These are phyloP conservation scores for Penicillium goetzii DNA, from an alignment of 495 filamentous ascomycete genomes.

Conservation along the genomic window DNA sequence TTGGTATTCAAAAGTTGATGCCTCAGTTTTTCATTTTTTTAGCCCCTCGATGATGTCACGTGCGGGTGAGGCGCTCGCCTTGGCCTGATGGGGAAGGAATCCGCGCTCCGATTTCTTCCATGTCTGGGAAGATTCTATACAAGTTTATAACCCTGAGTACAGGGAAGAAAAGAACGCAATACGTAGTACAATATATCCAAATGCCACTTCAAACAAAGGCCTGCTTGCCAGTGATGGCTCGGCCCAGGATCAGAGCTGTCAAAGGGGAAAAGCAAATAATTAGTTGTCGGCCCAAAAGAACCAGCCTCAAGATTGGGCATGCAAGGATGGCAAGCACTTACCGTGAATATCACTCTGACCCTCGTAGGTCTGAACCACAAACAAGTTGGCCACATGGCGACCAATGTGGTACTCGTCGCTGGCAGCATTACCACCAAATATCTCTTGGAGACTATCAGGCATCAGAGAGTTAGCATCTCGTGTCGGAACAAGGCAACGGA, in stretches of 20 bases:
- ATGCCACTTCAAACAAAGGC: constrained; percentile 60
- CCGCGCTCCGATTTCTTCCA: constrained; percentile 15
- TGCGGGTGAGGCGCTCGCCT: constrained; percentile 31
- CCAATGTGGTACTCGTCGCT: constrained; percentile 96
- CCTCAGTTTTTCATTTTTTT: constrained; percentile 4
- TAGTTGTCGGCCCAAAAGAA: constrained; percentile 11
- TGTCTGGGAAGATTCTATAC: constrained; percentile 11
- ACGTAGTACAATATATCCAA: constrained; percentile 8
- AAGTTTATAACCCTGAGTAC: constrained; percentile 10
- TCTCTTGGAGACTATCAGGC: constrained; percentile 73
- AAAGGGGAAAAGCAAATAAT: constrained; percentile 19
- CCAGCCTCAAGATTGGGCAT: constrained; percentile 8
- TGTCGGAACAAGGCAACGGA: constrained; percentile 1
- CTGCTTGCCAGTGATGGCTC: constrained; percentile 72
- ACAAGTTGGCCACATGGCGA: constrained; percentile 93
- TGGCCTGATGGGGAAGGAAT: constrained; percentile 25
- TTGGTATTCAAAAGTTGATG: constrained; percentile 1
- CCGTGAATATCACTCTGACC: constrained; percentile 96
- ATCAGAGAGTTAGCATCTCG: constrained; percentile 14
- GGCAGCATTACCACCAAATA: constrained; percentile 96
- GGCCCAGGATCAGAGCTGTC: constrained; percentile 66
- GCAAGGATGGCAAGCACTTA: constrained; percentile 50
- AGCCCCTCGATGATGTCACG: constrained; percentile 42
- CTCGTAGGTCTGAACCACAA: constrained; percentile 97
- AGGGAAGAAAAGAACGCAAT: constrained; percentile 4